phyloP scores from a whole-genome alignment of 2,329 filamentous ascomycete genomes.

The Podosphaera xanthii region DNA sequence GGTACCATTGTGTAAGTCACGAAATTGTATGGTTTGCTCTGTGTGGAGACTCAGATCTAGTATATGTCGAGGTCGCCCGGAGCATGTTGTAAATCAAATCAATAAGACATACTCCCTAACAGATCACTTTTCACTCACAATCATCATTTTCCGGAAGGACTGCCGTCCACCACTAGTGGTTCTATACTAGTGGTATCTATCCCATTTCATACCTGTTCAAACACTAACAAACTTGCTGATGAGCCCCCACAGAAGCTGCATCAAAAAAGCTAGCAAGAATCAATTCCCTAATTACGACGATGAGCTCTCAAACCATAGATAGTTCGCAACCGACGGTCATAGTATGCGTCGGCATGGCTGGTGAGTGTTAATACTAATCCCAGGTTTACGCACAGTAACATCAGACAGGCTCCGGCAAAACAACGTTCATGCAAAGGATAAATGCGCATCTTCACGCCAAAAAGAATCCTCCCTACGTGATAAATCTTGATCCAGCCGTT shows the following conservation, averaged over 20 bases:
- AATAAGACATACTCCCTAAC: too few relatives aligned
- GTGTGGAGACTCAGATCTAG: too few relatives aligned
- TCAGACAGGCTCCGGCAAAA: conserved; percentile 65
- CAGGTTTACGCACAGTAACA: conserved; percentile 1
- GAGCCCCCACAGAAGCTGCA: too few relatives aligned
- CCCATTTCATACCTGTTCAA: too few relatives aligned
- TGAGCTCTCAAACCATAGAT: conserved; percentile 17
- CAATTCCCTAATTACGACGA: conserved; percentile 13
- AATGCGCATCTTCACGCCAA: conserved; percentile 76
- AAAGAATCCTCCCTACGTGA: conserved; percentile 68
- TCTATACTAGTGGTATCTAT: too few relatives aligned
- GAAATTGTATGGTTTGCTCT: too few relatives aligned
- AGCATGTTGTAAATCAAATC: too few relatives aligned
- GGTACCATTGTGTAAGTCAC: too few relatives aligned
- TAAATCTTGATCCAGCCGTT: conserved; percentile 93
- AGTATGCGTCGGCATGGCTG: conserved; percentile 94
- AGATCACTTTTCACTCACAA: too few relatives aligned
- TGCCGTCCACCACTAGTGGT: not conserved
- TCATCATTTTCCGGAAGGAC: too few relatives aligned
- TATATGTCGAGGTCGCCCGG: too few relatives aligned
- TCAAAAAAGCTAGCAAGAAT: not conserved
- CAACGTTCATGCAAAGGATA: conserved; percentile 98
- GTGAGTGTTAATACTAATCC: conserved; percentile 19
- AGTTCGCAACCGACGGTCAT: conserved; percentile 37
- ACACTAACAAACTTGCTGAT: too few relatives aligned